Conservation (phyloP, 73 alveolate genomes). For the Uronychia binucleata region DNA sequence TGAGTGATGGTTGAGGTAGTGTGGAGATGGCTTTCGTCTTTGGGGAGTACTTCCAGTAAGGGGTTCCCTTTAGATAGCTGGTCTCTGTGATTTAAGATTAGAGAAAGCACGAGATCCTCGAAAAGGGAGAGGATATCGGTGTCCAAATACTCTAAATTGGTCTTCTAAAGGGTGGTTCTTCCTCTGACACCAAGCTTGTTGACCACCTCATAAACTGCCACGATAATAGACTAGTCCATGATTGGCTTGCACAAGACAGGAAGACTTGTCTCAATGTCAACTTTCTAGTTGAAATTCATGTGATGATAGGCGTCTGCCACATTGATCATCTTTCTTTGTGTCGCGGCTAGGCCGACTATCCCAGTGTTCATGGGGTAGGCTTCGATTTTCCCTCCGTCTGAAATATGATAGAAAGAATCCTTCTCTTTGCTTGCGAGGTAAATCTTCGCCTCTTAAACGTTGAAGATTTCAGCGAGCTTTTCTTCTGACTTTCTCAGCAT, state of each 20-base stretch:
- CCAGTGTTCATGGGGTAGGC: background rate
- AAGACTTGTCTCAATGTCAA: conserved; percentile 53
- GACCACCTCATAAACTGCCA: conserved; percentile 24
- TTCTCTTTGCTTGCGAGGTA: background rate
- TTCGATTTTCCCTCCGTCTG: background rate
- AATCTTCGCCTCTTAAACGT: background rate
- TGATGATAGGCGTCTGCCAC: conserved; percentile 62
- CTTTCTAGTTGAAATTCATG: conserved; percentile 27
- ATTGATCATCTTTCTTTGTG: conserved; percentile 44
- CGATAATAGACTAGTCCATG: background rate
- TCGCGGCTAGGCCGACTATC: conserved; percentile 5
- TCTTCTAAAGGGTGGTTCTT: conserved; percentile 32
- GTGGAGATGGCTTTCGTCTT: background rate
- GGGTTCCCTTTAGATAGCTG: background rate
- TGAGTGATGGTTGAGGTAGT: conserved; percentile 2
- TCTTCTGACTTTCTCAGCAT: background rate
- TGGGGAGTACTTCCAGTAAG: conserved; percentile 1
- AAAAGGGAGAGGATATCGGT: conserved; percentile 40
- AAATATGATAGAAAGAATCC: background rate
- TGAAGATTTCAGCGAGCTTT: conserved; percentile 1
- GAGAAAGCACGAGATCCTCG: background rate
- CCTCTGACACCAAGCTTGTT: conserved; percentile 47
- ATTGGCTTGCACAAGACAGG: conserved; percentile 48
- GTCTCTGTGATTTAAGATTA: background rate
- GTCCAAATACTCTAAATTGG: conserved; percentile 43